Percentiles rank a stretch among this genome's conserved stretches.
Evolutionary conservation across 192 early-diverging fungal genomes (phyloP).

Genomic region (Linnemannia hyalina): DNA sequence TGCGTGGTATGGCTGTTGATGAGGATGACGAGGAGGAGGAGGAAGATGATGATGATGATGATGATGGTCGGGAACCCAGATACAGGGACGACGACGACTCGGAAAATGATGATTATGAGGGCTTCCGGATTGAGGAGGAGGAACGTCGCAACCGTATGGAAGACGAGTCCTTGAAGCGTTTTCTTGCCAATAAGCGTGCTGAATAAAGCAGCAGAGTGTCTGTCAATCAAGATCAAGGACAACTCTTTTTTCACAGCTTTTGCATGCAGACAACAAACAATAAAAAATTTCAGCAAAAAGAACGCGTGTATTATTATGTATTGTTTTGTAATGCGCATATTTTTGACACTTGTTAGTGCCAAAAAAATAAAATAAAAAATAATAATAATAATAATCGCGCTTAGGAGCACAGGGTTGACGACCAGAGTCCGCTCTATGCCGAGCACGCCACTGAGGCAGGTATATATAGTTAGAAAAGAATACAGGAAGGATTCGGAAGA

Average conservation of each 20-base stretch:
- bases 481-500: background rate
- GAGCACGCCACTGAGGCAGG: no score
- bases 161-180: conserved; percentile 51
- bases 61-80: conserved; percentile 26
- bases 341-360: background rate
- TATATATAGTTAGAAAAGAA: background rate
- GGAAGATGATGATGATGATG: conserved; percentile 59
- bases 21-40: conserved; percentile 50
- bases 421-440: no score
- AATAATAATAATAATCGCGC: no score
- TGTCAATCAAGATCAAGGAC: background rate
- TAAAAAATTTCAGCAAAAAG: background rate
- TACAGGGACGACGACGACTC: conserved; percentile 47
- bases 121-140: conserved; percentile 51
- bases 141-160: conserved; percentile 26
- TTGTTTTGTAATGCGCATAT: background rate
- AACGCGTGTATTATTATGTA: background rate
- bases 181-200: conserved; percentile 32
- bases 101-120: conserved; percentile 38
- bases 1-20: conserved; percentile 11
- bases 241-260: background rate
- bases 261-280: background rate
- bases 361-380: no score
- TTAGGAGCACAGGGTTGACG: no score
- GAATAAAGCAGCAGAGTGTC: conserved; percentile 9